Base-by-base conservation (phyloP, 1,139 yeast genomes). In the Nematodospora anomalae region DNA sequence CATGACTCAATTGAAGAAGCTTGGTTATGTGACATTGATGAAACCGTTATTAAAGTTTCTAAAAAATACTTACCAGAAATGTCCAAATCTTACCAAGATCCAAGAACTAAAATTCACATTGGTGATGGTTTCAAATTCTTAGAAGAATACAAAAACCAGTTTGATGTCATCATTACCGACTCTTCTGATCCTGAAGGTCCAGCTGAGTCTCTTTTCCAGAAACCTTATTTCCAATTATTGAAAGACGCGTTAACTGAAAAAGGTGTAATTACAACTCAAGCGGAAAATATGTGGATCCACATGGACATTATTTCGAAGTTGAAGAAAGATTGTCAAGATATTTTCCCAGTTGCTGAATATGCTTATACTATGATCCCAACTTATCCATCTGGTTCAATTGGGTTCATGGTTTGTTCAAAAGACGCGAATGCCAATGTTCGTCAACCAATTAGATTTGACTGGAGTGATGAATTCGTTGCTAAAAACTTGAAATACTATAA, bases 111-210 rank as follows among this genome's bases (percentile, higher is more conserved):
- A 57, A 82, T 88, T 41, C 85, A 83, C 58, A 80, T 89, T 55
- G 90, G 90, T 42, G 97, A 89, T 58, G 97, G 97, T 13, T 89
- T 89, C 76, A 86, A 89, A 68, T 89, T 83, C 66, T 76, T 89
- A 60, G 81, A 80, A 43, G 87, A 83, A 49, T 80, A 80, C 67
- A 67, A 68, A 52, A 68, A 70, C 54, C 80, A 77, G 55, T 89
- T 85, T 55, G 97, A 89, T 60, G 96, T 88, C 28, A 88, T 89
- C 58, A 82, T 89, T 60, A 87, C 96, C 33, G 97, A 89, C 61
- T 87, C 96, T 11, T 86, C 96, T 26, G 97, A 89, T 61, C 97
- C 97, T 33, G 97, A 89, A 62, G 97, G 97, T 39, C 97, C 97
- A 26, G 97, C 97, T 35, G 95, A 83, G 60, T 74, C 84, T 20